Conservation (phyloP, 176 grass and related monocot genomes). For the Saccharum spontaneum region DNA sequence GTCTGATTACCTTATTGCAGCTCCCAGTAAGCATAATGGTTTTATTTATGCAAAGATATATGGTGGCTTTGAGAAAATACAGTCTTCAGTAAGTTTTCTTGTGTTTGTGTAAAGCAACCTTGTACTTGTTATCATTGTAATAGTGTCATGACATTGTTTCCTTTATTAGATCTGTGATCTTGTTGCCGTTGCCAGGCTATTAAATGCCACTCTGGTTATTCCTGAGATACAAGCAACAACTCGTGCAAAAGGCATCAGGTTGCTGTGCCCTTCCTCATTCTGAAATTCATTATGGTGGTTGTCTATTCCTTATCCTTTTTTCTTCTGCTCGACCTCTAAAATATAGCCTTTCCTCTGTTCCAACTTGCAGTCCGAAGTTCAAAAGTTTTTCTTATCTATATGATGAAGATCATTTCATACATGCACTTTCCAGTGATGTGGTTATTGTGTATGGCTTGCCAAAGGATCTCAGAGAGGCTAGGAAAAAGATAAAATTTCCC, state of each 20-base stretch:
- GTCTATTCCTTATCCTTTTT: constrained; percentile 13
- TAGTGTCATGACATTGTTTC: constrained; percentile 42
- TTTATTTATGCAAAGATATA: constrained; percentile 99
- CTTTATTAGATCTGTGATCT: constrained; percentile 96
- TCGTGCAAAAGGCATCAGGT: constrained; percentile 97
- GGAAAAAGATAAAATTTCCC: constrained; percentile 92
- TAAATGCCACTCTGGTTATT: constrained; percentile 97
- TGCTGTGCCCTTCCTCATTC: constrained; percentile 7
- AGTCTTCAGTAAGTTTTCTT: constrained; percentile 85
- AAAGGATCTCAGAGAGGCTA: constrained; percentile 79
- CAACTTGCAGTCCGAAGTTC: constrained; percentile 77
- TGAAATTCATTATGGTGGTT: constrained; percentile 13
- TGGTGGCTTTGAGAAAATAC: constrained; percentile 97
- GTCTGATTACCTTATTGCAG: constrained; percentile 48
- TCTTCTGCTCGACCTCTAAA: constrained; percentile 28
- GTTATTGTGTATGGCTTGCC: constrained; percentile 75
- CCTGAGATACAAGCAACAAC: constrained; percentile 94
- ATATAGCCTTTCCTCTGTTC: constrained; percentile 24
- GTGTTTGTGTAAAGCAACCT: neutral
- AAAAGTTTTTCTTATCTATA: constrained; percentile 99
- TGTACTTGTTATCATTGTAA: constrained; percentile 18
- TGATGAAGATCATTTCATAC: constrained; percentile 87
- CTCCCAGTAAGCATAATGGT: constrained; percentile 67
- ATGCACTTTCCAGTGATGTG: constrained; percentile 74
- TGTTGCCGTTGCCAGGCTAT: constrained; percentile 81